These are phyloP conservation scores for Xeromyces bisporus DNA, from an alignment of 495 filamentous ascomycete genomes.

Conservation along the genomic window DNA sequence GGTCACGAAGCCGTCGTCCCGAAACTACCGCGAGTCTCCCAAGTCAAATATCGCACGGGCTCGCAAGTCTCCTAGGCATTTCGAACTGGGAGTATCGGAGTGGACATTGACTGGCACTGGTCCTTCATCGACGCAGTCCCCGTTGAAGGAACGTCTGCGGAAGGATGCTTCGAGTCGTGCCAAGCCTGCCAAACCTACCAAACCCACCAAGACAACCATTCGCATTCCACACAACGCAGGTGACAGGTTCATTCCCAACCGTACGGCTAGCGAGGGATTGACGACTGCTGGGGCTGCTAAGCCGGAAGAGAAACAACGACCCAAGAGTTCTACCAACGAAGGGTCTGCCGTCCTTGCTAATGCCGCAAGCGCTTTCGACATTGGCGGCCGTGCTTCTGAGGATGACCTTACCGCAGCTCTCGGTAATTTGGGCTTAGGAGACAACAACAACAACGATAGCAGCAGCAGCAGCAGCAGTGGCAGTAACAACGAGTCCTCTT, in stretches of 20 bases:
- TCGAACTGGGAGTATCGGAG: conserved; percentile 88
- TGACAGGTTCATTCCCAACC: conserved; percentile 96
- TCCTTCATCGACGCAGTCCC: conserved; percentile 47
- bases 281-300: conserved; percentile 66
- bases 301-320: conserved; percentile 50
- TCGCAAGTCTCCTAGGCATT: conserved; percentile 50
- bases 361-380: conserved; percentile 46
- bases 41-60: conserved; percentile 20
- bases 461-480: too few relatives aligned
- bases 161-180: conserved; percentile 43
- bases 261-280: conserved; percentile 74
- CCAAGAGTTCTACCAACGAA: conserved; percentile 51
- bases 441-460: too few relatives aligned
- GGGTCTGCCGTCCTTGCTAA: conserved; percentile 56
- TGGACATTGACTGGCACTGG: conserved; percentile 78
- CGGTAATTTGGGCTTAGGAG: conserved; percentile 57
- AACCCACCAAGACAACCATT: conserved; percentile 51
- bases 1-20: conserved; percentile 31
- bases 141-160: conserved; percentile 47
- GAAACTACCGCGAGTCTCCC: conserved; percentile 10
- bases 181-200: conserved; percentile 39
- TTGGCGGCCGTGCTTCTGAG: conserved; percentile 44
- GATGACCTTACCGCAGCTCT: conserved; percentile 66
- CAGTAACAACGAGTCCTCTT: conserved; percentile 35
- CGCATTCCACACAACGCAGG: conserved; percentile 56